Base-by-base conservation (phyloP, 495 filamentous ascomycete species). In the Trichoderma orchidacearum region DNA sequence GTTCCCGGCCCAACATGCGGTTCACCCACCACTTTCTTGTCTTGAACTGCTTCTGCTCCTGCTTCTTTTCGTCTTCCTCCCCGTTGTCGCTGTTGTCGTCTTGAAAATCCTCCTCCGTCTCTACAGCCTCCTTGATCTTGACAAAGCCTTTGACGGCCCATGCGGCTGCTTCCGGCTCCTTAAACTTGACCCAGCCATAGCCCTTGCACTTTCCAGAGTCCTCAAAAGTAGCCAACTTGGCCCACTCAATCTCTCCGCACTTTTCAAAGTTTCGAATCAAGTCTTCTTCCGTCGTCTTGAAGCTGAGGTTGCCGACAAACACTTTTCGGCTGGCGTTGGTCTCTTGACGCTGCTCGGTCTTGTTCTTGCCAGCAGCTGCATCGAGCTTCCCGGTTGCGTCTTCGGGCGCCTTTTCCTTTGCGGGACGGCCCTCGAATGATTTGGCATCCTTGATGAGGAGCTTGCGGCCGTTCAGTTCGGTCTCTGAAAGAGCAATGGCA, bases 161-260 rank as follows among this genome's bases (percentile, higher is more conserved):
- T 61, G 82, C 75, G 0, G 87, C 89, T 0, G 84, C 80, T 18
- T 86, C 83, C 17, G 89, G 60, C 25, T 89, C 83, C 64, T 84
- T 83, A 71, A 97, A 99, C 35, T 85, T 85, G 51, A 97, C 82
- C 87, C 93, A 97, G 18, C 85, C 91, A 74, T 87, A 99, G 1
- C 93, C 93, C 73, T 96, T 96, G 75, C 94, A 97, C 73, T 97
- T 97, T 27, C 93, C 94, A 35, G 84, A 82, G 64, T 99, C 94
- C 67, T 97, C 89, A 64, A 99, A 99, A 0, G 91, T 95, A 2
- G 94, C 94, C 50, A 95, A 72, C 67, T 92, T 88, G 60, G 90
- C 76, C 70, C 85, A 85, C 31, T 75, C 71, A 56, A 99, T 77
- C 51, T 82, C 78, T 36, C 93, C 93, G 63, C 91, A 96, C 63